Percentiles rank a stretch among this genome's conserved stretches.
phyloP scores from a whole-genome alignment of 2,329 filamentous ascomycete species.

The Cyphellophora europaea region DNA sequence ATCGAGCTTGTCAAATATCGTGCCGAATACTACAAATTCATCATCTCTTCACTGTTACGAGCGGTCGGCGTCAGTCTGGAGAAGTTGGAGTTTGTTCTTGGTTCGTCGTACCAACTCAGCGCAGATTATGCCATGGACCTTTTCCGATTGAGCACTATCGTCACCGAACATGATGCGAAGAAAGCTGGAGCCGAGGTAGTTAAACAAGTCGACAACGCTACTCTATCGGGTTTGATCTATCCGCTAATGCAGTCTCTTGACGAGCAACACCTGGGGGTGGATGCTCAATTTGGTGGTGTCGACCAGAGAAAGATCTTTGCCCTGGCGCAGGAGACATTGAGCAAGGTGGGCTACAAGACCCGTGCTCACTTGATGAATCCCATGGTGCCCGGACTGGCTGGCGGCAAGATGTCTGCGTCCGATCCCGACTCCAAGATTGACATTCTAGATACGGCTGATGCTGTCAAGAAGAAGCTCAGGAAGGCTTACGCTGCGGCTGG shows the following conservation, averaged over 20 bases:
- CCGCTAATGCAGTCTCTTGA: conserved; percentile 84
- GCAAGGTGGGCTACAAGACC: conserved; percentile 75
- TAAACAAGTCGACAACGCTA: conserved; percentile 75
- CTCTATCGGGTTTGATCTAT: conserved; percentile 68
- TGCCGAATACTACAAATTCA: conserved; percentile 71
- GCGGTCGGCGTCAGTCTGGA: conserved; percentile 71
- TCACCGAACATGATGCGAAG: conserved; percentile 72
- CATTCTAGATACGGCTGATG: conserved; percentile 69
- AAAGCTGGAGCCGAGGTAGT: conserved; percentile 90
- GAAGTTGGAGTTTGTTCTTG: conserved; percentile 73
- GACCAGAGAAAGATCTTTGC: conserved; percentile 89
- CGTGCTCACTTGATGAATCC: conserved; percentile 69
- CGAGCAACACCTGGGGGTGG: conserved; percentile 78
- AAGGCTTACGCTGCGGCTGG: conserved; percentile 74
- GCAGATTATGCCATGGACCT: conserved; percentile 77
- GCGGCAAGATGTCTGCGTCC: conserved; percentile 57
- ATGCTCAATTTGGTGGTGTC: conserved; percentile 75
- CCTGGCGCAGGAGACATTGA: conserved; percentile 73
- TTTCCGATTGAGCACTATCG: conserved; percentile 62
- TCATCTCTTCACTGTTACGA: conserved; percentile 65
- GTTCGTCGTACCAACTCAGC: conserved; percentile 67
- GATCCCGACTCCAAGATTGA: conserved; percentile 82
- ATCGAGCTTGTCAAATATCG: conserved; percentile 77
- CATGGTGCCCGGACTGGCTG: conserved; percentile 78
- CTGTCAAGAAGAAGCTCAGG: conserved; percentile 70